Evolutionary conservation across 805 yeast species (phyloP).

Genomic region (Starmerella tilneyi): DNA sequence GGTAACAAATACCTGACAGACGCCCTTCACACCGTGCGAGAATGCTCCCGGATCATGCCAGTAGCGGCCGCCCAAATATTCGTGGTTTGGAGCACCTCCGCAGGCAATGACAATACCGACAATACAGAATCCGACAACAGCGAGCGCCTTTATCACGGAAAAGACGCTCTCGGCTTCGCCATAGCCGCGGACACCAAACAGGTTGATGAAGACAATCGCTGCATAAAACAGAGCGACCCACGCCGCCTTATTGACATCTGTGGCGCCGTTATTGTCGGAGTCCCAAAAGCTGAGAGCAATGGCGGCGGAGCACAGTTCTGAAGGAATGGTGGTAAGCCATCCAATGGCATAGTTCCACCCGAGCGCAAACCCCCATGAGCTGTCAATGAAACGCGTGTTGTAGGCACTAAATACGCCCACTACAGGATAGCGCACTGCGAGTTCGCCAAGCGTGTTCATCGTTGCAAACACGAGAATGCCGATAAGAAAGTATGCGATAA

Average conservation of each 20-base stretch:
- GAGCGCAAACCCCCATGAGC: conserved; percentile 38
- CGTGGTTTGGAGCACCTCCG: conserved; percentile 48
- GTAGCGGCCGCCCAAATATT: conserved; percentile 30
- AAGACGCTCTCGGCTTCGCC: conserved; percentile 61
- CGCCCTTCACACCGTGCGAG: conserved; percentile 55
- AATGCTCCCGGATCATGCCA: conserved; percentile 54
- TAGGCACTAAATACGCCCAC: conserved; percentile 52
- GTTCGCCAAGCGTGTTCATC: conserved; percentile 57
- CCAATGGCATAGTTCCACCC: conserved; percentile 43
- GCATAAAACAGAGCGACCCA: conserved; percentile 48
- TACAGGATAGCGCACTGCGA: conserved; percentile 55
- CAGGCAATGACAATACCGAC: conserved; percentile 44
- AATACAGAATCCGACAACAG: conserved; percentile 52
- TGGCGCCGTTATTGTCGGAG: conserved; percentile 26
- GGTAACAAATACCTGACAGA: conserved; percentile 51
- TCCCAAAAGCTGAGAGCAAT: conserved; percentile 52
- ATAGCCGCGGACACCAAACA: conserved; percentile 48
- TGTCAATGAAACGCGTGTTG: conserved; percentile 53
- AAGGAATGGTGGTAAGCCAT: conserved; percentile 47
- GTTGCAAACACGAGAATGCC: conserved; percentile 56
- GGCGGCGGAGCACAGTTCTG: conserved; percentile 51
- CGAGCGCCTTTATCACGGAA: conserved; percentile 46
- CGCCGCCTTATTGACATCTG: conserved; percentile 43
- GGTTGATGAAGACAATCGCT: conserved; percentile 39
- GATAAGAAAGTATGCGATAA: conserved; percentile 48